Evolutionary conservation across 148 eudicot species (phyloP).

Genomic region (Spergularia marina): DNA sequence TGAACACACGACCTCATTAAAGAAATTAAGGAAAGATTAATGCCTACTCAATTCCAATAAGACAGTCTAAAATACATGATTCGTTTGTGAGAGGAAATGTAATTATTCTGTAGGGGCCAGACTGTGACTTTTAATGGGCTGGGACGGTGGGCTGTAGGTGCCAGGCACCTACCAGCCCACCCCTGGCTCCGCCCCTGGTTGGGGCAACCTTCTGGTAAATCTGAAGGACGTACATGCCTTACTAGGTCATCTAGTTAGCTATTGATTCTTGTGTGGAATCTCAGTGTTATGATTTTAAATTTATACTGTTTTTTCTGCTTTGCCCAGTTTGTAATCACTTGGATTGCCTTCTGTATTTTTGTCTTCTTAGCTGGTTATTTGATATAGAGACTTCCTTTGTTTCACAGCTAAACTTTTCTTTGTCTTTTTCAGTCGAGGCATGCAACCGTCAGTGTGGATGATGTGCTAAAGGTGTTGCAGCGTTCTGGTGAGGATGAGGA

Average conservation of each 20-base stretch:
- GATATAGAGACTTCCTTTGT: background rate
- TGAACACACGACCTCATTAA: too few relatives aligned
- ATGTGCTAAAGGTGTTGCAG: constrained; percentile 76
- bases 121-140: too few relatives aligned
- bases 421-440: constrained; percentile 64
- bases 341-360: background rate
- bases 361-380: background rate
- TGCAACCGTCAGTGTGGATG: constrained; percentile 75
- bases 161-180: too few relatives aligned
- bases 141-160: too few relatives aligned
- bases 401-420: constrained; percentile 5
- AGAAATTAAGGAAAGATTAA: too few relatives aligned
- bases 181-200: too few relatives aligned
- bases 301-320: background rate
- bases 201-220: background rate
- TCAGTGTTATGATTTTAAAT: background rate
- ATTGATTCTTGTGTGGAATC: background rate
- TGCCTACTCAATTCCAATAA: too few relatives aligned
- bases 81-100: too few relatives aligned
- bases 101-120: too few relatives aligned
- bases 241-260: background rate
- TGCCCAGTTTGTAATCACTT: background rate
- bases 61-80: too few relatives aligned
- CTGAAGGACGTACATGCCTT: background rate
- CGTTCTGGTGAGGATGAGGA: constrained; percentile 56